These are phyloP conservation scores for Globisporangium apiculatum DNA, from an alignment of 352 stramenopile species.

Conservation along the genomic window DNA sequence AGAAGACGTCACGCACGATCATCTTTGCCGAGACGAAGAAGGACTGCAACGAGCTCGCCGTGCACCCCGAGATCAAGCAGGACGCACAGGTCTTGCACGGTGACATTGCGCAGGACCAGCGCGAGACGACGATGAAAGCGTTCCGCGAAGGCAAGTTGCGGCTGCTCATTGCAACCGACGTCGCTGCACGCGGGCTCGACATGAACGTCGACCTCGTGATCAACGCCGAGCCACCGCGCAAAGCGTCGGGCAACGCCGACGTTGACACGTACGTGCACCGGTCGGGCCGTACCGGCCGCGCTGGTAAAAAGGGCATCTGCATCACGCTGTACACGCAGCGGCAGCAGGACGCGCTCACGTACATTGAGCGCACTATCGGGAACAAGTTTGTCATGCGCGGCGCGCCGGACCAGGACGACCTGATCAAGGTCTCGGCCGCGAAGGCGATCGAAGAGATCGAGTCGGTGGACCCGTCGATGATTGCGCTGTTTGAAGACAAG, in stretches of 20 bases:
- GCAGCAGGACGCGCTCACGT: constrained; percentile 64
- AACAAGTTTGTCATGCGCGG: constrained; percentile 89
- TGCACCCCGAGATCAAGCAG: constrained; percentile 85
- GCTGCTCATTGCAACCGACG: constrained; percentile 95
- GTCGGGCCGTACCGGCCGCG: constrained; percentile 94
- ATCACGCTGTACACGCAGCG: constrained; percentile 93
- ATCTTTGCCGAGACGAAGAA: constrained; percentile 95
- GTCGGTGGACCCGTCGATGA: constrained; percentile 64
- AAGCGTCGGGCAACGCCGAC: constrained; percentile 81
- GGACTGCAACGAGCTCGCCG: constrained; percentile 90
- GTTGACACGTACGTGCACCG: constrained; percentile 98
- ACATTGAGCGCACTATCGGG: constrained; percentile 84
- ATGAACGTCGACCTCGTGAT: constrained; percentile 97
- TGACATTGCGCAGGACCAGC: constrained; percentile 95
- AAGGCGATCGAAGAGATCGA: constrained; percentile 83
- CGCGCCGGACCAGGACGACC: constrained; percentile 76
- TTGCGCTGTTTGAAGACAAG: constrained; percentile 71
- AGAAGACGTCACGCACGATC: constrained; percentile 88
- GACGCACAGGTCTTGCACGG: constrained; percentile 92
- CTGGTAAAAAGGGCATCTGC: constrained; percentile 94
- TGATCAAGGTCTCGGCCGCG: constrained; percentile 80
- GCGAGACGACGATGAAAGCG: constrained; percentile 95
- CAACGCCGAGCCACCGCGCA: constrained; percentile 90
- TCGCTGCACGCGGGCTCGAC: constrained; percentile 95
- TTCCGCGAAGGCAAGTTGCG: constrained; percentile 94